Evolutionary conservation across 1,139 yeast genomes (phyloP), one percentile per base, ranked within the genome.

Genomic region (Debaryomyces psychrophilus): DNA sequence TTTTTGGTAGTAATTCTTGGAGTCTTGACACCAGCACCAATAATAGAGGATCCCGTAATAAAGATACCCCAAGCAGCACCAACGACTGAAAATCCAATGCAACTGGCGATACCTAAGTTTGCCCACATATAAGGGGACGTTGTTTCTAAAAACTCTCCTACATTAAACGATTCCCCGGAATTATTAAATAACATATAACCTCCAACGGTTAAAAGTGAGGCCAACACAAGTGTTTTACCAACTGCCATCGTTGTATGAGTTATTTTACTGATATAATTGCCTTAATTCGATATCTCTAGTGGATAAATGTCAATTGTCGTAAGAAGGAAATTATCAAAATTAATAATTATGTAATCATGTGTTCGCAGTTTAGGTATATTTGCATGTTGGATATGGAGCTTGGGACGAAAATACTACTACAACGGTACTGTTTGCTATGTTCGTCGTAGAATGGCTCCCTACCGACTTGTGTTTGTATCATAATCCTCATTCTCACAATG

Each of bases 51-150:
- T 35, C 99, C 99, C 1, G 98, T 93, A 51, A 95, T 82, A 67
- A 93, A 95, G 56, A 95, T 95, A 53, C 99, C 99, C 98, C 99
- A 93, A 9, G 99, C 99, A 15, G 99, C 99, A 37, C 99, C 99
- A 40, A 92, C 87, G 15, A 95, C 98, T 46, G 95, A 85, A 51
- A 95, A 78, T 11, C 99, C 98, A 59, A 95, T 90, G 69, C 99
- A 93, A 47, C 84, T 69, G n/a, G 87, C 86, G 54, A 95, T 90
- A 47, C 99, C 99, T 55, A 90, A 70, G 54, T 82, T 81, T 18
- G 98, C 97, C 99, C 99, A 95, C 85, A 93, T 82, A 65, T 93
- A 93, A 11, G 99, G 99, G 15, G 97, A 90, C 2, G 95, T 85
- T 29, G 86, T 75, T 57, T 85, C 82, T 55, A 95, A 78, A 63